These are phyloP conservation scores for Phytophthora melonis DNA, from an alignment of 352 stramenopile genomes.

Conservation along the genomic window DNA sequence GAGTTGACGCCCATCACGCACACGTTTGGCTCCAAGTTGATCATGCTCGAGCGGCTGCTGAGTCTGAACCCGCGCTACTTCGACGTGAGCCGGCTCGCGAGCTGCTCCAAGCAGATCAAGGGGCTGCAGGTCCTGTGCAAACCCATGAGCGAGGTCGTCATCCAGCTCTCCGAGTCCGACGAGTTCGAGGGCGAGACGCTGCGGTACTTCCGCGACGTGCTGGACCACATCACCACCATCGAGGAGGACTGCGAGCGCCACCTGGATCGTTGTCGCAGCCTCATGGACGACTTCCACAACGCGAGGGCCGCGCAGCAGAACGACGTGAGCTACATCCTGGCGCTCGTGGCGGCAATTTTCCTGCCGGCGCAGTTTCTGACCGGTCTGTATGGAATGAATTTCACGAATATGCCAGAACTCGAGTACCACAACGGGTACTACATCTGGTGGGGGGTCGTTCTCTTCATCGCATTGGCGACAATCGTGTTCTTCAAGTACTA, in stretches of 20 bases:
- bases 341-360: slow-evolving; percentile 83
- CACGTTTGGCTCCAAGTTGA: slow-evolving; percentile 73
- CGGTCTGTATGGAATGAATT: slow-evolving; percentile 91
- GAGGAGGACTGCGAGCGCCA: slow-evolving; percentile 52
- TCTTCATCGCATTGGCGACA: slow-evolving; percentile 54
- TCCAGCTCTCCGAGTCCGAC: slow-evolving; percentile 76
- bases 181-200: slow-evolving; percentile 52
- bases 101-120: slow-evolving; percentile 69
- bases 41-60: slow-evolving; percentile 75
- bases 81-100: neutral
- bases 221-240: slow-evolving; percentile 84
- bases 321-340: slow-evolving; percentile 84
- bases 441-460: slow-evolving; percentile 80
- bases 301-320: slow-evolving; percentile 64
- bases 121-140: slow-evolving; percentile 82
- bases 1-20: slow-evolving; percentile 81
- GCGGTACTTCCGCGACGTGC: slow-evolving; percentile 84
- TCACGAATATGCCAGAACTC: slow-evolving; percentile 88
- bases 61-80: slow-evolving; percentile 67
- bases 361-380: slow-evolving; percentile 84
- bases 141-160: slow-evolving; percentile 70
- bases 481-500: slow-evolving; percentile 73
- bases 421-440: slow-evolving; percentile 79
- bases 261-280: slow-evolving; percentile 69
- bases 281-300: slow-evolving; percentile 79